Percentiles rank a stretch among this genome's conserved stretches.
These are phyloP conservation scores for Cryphonectria japonica DNA, from an alignment of 2,329 filamentous ascomycete species.

Conservation along the genomic window DNA sequence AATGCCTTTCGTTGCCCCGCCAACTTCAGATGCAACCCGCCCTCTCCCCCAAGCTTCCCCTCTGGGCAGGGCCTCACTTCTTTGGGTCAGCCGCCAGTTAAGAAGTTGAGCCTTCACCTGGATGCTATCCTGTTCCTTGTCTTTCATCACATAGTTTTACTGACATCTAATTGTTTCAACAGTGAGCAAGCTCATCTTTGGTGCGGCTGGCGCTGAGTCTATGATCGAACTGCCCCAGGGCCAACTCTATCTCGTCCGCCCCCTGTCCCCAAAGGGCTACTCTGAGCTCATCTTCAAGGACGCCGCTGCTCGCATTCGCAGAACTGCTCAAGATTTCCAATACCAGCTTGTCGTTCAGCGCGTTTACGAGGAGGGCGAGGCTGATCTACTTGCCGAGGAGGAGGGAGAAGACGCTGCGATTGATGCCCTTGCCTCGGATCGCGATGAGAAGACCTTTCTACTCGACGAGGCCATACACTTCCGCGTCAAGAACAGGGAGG, in stretches of 20 bases:
- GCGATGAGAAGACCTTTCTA: constrained; percentile 96
- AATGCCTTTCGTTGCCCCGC: constrained; percentile 24
- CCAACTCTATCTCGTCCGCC: constrained; percentile 95
- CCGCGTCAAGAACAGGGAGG: constrained; percentile 78
- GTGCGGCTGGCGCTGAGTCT: constrained; percentile 82
- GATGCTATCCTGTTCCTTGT: constrained; percentile 1
- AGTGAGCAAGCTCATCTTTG: constrained; percentile 95
- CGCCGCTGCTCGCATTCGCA: constrained; percentile 86
- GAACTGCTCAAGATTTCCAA: constrained; percentile 92
- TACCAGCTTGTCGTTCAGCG: constrained; percentile 97
- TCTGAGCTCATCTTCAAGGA: constrained; percentile 99
- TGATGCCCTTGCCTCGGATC: constrained; percentile 75
- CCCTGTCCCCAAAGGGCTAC: constrained; percentile 93
- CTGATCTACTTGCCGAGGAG: constrained; percentile 86
- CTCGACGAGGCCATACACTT: constrained; percentile 93
- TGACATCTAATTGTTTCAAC: constrained; percentile 19
- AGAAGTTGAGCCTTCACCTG: not conserved
- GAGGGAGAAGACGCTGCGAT: constrained; percentile 79
- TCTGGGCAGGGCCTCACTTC: too few species aligned
- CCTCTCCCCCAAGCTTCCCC: not conserved
- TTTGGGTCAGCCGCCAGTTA: constrained; percentile 14
- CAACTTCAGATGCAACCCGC: not conserved
- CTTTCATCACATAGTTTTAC: constrained; percentile 21
- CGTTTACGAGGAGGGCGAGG: constrained; percentile 96
- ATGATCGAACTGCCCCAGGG: constrained; percentile 94